Evolutionary conservation across 805 yeast species (phyloP), one percentile per base, ranked within the genome.

Genomic region (Starmerella powellii): DNA sequence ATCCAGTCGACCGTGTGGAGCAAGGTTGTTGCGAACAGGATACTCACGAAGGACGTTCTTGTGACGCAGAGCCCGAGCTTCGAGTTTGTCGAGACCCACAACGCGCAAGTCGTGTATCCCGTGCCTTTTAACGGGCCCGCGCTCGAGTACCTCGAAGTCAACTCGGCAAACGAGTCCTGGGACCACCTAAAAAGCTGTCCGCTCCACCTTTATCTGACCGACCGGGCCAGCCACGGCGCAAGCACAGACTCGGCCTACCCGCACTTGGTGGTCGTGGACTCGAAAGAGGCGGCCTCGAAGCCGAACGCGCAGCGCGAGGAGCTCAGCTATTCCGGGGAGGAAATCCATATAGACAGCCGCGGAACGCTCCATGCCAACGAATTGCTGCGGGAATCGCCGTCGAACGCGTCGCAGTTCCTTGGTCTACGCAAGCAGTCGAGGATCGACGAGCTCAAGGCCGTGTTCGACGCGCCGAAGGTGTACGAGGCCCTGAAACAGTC

Each of bases 1-100:
- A 46, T 62, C 11, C 59, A 57, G 12, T 48, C 54, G 13, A 56
- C 58, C 31, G 51, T 48, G 26, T 62, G 65, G 65, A 50, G 46
- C 40, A 43, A 48, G 18, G 49, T 51, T 3, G 45, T 61, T 21
- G 44, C 40, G 30, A 42, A 48, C 13, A 44, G 64, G 26, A 49
- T 59, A 5, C 48, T 59, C 23, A 41, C 60, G n/a, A 62, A 62
- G 43, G 63, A 59, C 38, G 47, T 53, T 1, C 34, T 60, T n/a
- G 52, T 61, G 6, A 42, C 41, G 15, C 59, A 55, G 40, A 43
- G 55, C 21, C 49, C 55, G 4, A 27, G 40, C 3, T 58, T 56
- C 42, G 61, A 54, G 18, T 55, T 50, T 30, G 51, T 56, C 11
- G 57, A 51, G 39, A 58, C 61, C 10, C 57, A 57, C 18, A 61